Conservation (phyloP, 2,329 filamentous ascomycete species). For the Fusarium anguioides region DNA sequence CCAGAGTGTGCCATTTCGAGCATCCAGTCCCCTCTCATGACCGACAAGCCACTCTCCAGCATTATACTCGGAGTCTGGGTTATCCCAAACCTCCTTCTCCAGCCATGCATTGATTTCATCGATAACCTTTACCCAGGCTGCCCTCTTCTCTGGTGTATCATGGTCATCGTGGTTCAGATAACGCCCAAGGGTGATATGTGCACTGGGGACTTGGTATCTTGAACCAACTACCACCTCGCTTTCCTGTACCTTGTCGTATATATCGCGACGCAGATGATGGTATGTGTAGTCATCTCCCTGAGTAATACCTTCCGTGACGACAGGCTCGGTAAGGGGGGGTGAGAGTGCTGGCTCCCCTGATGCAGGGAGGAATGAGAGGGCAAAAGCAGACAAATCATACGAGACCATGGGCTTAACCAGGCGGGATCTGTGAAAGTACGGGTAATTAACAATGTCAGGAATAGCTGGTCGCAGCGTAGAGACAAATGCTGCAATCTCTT, state of each 20-base stretch:
- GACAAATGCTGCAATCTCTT: conserved; percentile 74
- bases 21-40: conserved; percentile 82
- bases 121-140: conserved; percentile 74
- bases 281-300: conserved; percentile 80
- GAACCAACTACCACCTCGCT: conserved; percentile 78
- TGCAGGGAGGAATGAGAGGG: conserved; percentile 87
- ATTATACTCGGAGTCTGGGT: conserved; percentile 54
- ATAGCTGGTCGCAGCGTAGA: conserved; percentile 66
- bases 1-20: conserved; percentile 81
- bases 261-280: conserved; percentile 86
- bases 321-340: conserved; percentile 54
- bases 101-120: conserved; percentile 84
- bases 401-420: conserved; percentile 86
- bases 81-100: conserved; percentile 75
- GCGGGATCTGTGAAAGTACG: conserved; percentile 73
- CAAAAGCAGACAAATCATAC: conserved; percentile 86
- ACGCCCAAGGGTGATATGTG: conserved; percentile 87
- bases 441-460: conserved; percentile 72
- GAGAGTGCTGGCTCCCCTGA: conserved; percentile 65
- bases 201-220: conserved; percentile 88
- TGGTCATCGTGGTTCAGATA: conserved; percentile 78
- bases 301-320: conserved; percentile 49
- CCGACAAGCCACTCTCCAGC: conserved; percentile 89
- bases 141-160: conserved; percentile 66
- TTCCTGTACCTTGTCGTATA: conserved; percentile 70